Evolutionary conservation across 176 grass and related monocot genomes (phyloP).

Genomic region (Poa annua): DNA sequence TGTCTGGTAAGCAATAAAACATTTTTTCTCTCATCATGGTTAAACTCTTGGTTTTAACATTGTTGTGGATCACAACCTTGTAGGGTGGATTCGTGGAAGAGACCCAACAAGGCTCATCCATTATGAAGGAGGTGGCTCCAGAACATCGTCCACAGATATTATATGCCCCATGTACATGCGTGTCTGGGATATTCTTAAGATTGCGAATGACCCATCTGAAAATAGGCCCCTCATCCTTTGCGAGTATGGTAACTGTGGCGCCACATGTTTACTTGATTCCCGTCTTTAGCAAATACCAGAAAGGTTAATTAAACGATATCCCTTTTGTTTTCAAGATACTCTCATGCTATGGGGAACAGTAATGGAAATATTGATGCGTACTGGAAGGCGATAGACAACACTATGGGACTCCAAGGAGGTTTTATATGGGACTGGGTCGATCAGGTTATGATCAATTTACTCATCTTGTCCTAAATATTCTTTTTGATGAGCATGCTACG

Average conservation of each 20-base stretch:
- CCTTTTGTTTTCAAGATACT: conserved; percentile 68
- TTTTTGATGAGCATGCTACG: not conserved
- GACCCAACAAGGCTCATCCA: conserved; percentile 83
- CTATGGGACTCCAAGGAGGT: conserved; percentile 95
- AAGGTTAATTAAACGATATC: conserved; percentile 2
- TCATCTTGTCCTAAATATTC: conserved; percentile 6
- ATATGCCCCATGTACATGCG: conserved; percentile 99
- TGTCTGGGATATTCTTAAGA: conserved; percentile 93
- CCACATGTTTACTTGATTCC: conserved; percentile 35
- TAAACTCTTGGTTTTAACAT: conserved; percentile 8
- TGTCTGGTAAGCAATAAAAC: conserved; percentile 79
- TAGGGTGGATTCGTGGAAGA: conserved; percentile 88
- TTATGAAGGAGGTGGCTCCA: conserved; percentile 93
- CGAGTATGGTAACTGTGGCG: conserved; percentile 66
- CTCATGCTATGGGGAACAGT: conserved; percentile 99
- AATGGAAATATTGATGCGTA: conserved; percentile 92
- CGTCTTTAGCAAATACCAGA: conserved; percentile 13
- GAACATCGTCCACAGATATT: conserved; percentile 93
- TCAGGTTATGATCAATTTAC: conserved; percentile 62
- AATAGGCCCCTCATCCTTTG: conserved; percentile 93
- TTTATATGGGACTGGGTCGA: conserved; percentile 99
- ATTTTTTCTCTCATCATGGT: conserved; percentile 21
- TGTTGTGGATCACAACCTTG: conserved; percentile 42
- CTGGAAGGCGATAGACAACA: conserved; percentile 89
- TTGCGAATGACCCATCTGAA: conserved; percentile 79